Evolutionary conservation across 371 early-diverging fungal species (phyloP).

Genomic region (Apophysomyces elegans): DNA sequence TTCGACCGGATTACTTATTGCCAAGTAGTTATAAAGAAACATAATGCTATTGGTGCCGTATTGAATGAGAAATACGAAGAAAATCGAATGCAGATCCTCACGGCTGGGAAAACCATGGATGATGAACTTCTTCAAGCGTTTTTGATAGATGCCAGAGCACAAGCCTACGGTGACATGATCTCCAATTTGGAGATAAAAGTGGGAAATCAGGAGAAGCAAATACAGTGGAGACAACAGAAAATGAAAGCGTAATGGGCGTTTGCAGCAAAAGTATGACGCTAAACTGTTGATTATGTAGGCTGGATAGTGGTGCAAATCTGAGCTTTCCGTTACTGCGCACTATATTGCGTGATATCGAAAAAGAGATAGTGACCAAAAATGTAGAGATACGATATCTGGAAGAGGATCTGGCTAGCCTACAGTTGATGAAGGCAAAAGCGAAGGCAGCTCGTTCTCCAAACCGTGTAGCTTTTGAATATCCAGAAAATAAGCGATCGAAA

Average conservation of each 20-base stretch:
- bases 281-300: not conserved
- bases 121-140: constrained; percentile 4
- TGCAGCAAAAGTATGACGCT: not conserved
- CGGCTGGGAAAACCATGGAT: not conserved
- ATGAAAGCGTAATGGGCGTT: too few relatives aligned
- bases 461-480: not conserved
- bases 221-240: too few relatives aligned
- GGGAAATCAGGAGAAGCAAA: not conserved
- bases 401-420: not conserved
- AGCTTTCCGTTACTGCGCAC: not conserved
- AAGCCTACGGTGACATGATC: not conserved
- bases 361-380: not conserved
- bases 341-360: constrained; percentile 1
- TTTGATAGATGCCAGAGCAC: not conserved
- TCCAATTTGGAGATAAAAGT: not conserved
- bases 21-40: not conserved
- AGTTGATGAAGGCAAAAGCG: not conserved
- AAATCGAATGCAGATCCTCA: not conserved
- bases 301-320: not conserved
- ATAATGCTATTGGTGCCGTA: not conserved
- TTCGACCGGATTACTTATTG: too few relatives aligned
- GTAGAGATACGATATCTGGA: not conserved
- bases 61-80: not conserved
- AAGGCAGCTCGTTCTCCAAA: not conserved
- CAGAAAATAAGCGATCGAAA: not conserved